Evolutionary conservation across 768 basidiomycete species (phyloP).

Genomic region (Lentinula lateritia): DNA sequence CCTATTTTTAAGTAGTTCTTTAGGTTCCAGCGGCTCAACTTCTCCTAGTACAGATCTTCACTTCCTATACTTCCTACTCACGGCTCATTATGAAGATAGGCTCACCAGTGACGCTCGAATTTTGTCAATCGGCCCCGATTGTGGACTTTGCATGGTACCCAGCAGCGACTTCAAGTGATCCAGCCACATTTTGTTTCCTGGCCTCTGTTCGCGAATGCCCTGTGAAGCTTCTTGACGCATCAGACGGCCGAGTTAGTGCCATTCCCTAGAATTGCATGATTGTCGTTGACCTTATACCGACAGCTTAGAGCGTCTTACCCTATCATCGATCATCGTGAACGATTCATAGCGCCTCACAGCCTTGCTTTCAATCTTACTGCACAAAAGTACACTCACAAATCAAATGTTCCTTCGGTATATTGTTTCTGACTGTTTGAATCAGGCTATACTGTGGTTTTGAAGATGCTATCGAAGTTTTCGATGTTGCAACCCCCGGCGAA

Average conservation of each 20-base stretch:
- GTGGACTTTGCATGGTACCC: constrained; percentile 88
- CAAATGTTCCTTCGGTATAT: background rate
- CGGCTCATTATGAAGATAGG: background rate
- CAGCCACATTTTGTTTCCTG: constrained; percentile 75
- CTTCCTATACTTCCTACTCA: background rate
- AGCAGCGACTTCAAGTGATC: constrained; percentile 49
- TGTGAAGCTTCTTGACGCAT: constrained; percentile 78
- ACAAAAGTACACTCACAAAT: constrained; percentile 45
- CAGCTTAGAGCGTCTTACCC: constrained; percentile 88
- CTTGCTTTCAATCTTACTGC: constrained; percentile 71
- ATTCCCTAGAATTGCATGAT: background rate
- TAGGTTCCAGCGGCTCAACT: background rate
- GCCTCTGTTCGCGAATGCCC: constrained; percentile 83
- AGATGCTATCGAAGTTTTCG: constrained; percentile 82
- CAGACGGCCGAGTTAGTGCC: constrained; percentile 62
- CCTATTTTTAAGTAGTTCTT: too few species aligned
- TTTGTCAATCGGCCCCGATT: constrained; percentile 62
- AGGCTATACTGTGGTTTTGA: constrained; percentile 88
- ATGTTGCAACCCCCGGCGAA: constrained; percentile 66
- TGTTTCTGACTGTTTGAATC: background rate
- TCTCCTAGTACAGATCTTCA: background rate
- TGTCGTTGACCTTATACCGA: background rate
- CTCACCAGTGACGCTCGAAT: constrained; percentile 8
- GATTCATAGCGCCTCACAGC: constrained; percentile 81
- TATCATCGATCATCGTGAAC: constrained; percentile 92